Evolutionary conservation across 345 rosid species (phyloP), one percentile per base, ranked within the genome.

Genomic region (Hibiscus tridactylites): DNA sequence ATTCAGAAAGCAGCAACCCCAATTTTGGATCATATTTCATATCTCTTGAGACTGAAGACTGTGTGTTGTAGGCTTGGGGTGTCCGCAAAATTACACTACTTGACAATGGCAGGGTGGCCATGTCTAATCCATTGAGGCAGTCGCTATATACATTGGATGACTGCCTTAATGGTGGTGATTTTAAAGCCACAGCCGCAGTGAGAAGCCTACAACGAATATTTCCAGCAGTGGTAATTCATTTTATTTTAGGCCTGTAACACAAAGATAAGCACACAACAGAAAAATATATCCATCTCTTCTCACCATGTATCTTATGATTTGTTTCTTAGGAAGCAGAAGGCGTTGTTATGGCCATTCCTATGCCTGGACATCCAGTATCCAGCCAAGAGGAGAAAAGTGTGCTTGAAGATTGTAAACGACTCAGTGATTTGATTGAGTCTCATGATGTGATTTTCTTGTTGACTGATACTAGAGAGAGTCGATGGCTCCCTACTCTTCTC

Each of bases 381-480:
- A 90, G 78, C 74, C 86, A 85, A 80, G 98, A 95, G 82, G 97
- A 86, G 81, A 80, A 87, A 3, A 77, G 85, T 42, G 88, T 92
- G 74, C 81, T 95, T 35, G 83, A 79, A 75, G 97, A 92, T 76
- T 95, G 97, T 81, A 83, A 80, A 69, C 82, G 53, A 71, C 86
- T 95, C 44, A 77, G 74, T 57, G 88, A 87, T 68, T 81, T 95
- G 81, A 81, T 95, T 71, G 86, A 83, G 64, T 90, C 97, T 71
- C 97, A 90, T 65, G 98, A 95, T 82, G 94, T 86, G 6, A 79
- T 92, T 85, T 95, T 95, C 83, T 81, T 95, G 75, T 82, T 95
- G 87, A 95, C 97, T 9, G 98, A 95, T 86, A 95, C 99, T 21
- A 87, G 99, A 86, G 99, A 92, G 84, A 95, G 99, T 85, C 83